A percentile compares a stretch with the other conserved stretches of the same genome.
Conservation (phyloP, 352 stramenopile species). For the Pythium utonaiense region DNA sequence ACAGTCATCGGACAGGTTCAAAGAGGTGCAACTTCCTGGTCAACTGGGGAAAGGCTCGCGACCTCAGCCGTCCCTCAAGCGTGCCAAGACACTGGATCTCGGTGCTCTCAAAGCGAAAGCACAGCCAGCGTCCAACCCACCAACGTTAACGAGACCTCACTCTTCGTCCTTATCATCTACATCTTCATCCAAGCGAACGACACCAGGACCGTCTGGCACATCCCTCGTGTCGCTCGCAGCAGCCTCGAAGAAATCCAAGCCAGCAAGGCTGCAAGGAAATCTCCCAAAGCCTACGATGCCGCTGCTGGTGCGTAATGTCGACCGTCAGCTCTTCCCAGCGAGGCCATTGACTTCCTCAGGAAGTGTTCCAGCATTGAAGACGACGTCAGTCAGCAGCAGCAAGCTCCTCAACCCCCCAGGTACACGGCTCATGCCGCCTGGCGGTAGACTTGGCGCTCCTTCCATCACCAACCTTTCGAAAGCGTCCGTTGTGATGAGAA, state of each 20-base stretch:
- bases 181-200: conserved; percentile 1
- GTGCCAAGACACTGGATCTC: neutral
- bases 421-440: neutral
- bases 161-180: neutral
- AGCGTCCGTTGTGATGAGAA: conserved; percentile 62
- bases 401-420: neutral
- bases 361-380: neutral
- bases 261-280: conserved; percentile 5
- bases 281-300: conserved; percentile 19
- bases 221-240: conserved; percentile 17
- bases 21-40: conserved; percentile 19
- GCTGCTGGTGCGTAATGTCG: conserved; percentile 31
- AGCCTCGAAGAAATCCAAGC: conserved; percentile 19
- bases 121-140: neutral
- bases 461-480: conserved; percentile 12
- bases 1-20: conserved; percentile 22
- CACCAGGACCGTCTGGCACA: neutral
- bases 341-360: neutral
- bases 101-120: neutral
- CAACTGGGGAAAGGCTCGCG: neutral
- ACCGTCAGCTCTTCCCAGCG: conserved; percentile 23
- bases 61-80: neutral
- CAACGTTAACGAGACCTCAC: neutral
- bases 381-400: neutral
- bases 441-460: neutral